phyloP scores from a whole-genome alignment of 139 green algal species.

The Asterochloris sp. region DNA sequence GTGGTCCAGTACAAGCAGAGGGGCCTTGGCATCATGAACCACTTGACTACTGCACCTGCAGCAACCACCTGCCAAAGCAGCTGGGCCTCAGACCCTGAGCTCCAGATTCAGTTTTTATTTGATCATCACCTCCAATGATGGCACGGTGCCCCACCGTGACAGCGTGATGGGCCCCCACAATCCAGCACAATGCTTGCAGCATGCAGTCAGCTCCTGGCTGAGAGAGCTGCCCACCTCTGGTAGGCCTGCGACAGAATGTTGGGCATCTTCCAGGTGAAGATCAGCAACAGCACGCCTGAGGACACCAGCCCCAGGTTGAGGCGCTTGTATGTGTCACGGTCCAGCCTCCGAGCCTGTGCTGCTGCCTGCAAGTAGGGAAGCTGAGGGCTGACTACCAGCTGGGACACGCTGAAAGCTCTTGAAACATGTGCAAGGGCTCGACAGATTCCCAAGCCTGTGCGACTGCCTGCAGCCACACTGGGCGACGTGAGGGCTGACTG shows the following conservation, averaged over 20 bases:
- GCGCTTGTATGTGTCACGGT: slow-evolving; percentile 12
- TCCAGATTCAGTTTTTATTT: background rate
- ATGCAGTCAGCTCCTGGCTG: too few species aligned
- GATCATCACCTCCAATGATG: background rate
- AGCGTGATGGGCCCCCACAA: background rate
- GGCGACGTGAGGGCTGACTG: background rate
- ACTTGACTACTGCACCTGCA: background rate
- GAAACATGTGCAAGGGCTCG: background rate
- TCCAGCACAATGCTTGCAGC: too few species aligned
- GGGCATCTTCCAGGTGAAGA: slow-evolving; percentile 6
- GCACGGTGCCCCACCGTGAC: background rate
- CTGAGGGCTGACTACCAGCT: background rate
- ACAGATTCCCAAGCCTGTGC: background rate
- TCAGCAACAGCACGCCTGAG: background rate
- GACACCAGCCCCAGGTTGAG: slow-evolving; percentile 7
- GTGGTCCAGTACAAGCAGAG: too few species aligned
- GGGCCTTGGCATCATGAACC: too few species aligned
- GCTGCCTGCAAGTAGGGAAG: background rate
- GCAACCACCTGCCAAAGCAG: background rate
- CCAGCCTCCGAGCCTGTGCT: background rate
- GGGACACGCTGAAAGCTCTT: background rate
- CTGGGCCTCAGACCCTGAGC: background rate
- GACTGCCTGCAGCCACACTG: background rate
- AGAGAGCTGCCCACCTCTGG: too few species aligned
- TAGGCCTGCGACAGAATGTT: background rate